Conservation (phyloP, 176 grass and related monocot genomes). For the Aegilops speltoides region DNA sequence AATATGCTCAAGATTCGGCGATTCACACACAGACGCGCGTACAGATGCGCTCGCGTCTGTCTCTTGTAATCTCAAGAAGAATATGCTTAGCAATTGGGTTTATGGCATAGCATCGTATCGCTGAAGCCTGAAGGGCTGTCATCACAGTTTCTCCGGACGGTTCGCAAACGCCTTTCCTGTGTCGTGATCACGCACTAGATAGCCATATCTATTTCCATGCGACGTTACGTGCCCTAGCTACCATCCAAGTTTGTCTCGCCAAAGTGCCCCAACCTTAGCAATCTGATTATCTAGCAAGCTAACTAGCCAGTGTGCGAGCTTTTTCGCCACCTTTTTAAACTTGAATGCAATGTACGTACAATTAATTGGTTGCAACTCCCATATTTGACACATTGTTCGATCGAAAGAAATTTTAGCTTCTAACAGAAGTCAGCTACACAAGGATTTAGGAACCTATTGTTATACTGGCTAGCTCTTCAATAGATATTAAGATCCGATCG, state of each 20-base stretch:
- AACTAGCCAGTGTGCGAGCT: too few species aligned
- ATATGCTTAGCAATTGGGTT: neutral
- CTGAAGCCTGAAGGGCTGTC: too few species aligned
- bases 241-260: too few species aligned
- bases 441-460: neutral
- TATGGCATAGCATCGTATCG: neutral
- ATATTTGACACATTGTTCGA: neutral
- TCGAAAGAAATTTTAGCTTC: neutral
- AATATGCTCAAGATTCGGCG: too few species aligned
- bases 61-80: neutral
- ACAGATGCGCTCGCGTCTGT: neutral
- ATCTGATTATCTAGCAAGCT: too few species aligned
- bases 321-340: neutral
- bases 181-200: neutral
- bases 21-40: too few species aligned
- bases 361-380: neutral
- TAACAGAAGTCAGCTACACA: neutral
- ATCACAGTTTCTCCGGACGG: neutral
- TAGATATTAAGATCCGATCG: too few species aligned
- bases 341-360: neutral
- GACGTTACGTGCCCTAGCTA: too few species aligned
- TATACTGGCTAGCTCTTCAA: neutral
- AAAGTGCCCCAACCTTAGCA: too few species aligned
- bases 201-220: neutral
- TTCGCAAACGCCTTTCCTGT: neutral